Evolutionary conservation across 805 yeast genomes (phyloP).

Genomic region (Kodamaea kakaduensis): DNA sequence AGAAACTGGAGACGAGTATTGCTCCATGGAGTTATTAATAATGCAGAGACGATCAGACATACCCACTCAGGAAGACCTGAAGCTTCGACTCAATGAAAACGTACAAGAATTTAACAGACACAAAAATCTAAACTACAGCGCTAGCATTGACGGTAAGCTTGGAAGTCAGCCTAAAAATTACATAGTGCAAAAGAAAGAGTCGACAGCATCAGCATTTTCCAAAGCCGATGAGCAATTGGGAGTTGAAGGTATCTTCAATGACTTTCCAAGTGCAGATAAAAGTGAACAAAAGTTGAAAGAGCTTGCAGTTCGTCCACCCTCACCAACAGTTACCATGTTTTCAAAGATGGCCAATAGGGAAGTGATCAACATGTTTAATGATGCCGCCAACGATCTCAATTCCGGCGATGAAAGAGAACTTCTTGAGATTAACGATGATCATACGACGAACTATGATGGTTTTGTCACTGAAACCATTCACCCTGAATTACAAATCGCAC

Average conservation of each 20-base stretch:
- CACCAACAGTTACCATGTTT: conserved; percentile 77
- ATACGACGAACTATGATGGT: conserved; percentile 37
- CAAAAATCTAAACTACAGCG: neutral
- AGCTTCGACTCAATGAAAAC: too few relatives aligned
- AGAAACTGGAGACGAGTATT: conserved; percentile 45
- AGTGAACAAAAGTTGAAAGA: too few relatives aligned
- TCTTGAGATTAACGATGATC: conserved; percentile 18
- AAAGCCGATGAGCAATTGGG: neutral
- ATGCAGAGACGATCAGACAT: conserved; percentile 32
- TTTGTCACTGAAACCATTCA: conserved; percentile 50
- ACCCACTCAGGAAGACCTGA: conserved; percentile 4
- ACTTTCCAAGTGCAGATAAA: conserved; percentile 5
- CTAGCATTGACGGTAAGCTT: neutral
- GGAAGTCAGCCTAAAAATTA: neutral
- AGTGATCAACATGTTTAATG: conserved; percentile 70
- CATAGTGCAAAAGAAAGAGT: too few relatives aligned
- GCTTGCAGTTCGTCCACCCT: conserved; percentile 46
- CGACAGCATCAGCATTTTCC: too few relatives aligned
- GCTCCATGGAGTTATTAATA: conserved; percentile 64
- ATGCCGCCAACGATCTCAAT: conserved; percentile 34
- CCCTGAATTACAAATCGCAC: conserved; percentile 6
- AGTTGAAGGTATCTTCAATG: neutral
- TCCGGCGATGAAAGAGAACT: conserved; percentile 27
- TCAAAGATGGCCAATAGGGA: conserved; percentile 75
- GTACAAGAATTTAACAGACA: neutral